Base-by-base conservation (phyloP, 805 yeast species). In the Clavispora phyllophila region DNA sequence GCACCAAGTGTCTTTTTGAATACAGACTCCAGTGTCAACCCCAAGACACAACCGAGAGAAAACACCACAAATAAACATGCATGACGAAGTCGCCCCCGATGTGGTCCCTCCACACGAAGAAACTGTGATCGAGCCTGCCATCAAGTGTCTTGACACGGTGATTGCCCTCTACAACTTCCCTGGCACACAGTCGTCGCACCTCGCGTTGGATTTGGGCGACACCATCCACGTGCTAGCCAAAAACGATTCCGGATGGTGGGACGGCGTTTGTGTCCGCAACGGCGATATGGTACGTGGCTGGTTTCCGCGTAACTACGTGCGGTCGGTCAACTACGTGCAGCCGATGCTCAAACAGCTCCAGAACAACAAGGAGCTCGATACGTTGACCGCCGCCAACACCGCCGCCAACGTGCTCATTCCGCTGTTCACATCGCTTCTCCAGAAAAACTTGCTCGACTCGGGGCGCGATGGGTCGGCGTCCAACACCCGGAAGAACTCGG, bases 231-330 rank as follows among this genome's bases (percentile, higher is more conserved):
- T 88, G 12, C 57, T 86, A n/a, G 58, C 73, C 13, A 84, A 83
- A 46, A 68, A 78, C 13, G 76, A 74, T 31, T 60, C 79, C 2
- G 86, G 88, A 2, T 88, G 96, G 96, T 87, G 95, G 93, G 96
- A 88, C 60, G 96, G 96, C 9, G 70, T 83, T 14, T 39, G 62
- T 5, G 40, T 60, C 50, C 53, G 44, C 42, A 53, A 45, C 47
- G 75, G 75, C 6, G 73, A 68, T 5, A 60, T 74, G 5, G 54
- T 58, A 31, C 72, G 95, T 56, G 96, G 96, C 52, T 88, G 96
- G 96, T 86, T 88, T 65, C 95, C 96, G 14, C 75, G 75, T 38
- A 76, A 75, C 44, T 82, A 75, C 60, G 79, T 80, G 22, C 70
- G 75, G 37, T 58, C 73, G 1, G 71, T 70, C 15, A 67, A 69